Conservation (phyloP, 2,329 filamentous ascomycete species). For the Trichoderma atroviride region DNA sequence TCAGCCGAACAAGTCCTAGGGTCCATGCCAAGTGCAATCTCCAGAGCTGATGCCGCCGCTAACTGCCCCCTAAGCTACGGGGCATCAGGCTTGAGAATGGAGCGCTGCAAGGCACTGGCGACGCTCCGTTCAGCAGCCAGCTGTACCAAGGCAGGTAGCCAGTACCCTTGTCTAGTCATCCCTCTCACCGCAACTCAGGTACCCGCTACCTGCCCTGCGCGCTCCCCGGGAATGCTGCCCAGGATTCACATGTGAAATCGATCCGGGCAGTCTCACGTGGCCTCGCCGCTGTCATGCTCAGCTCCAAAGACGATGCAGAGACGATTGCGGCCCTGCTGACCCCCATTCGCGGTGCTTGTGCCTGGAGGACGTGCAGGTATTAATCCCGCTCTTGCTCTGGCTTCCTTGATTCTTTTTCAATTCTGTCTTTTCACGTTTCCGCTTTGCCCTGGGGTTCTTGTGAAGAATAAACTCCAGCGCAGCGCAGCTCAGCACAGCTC, state of each 20-base stretch:
- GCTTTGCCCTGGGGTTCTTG: background rate
- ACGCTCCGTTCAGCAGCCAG: background rate
- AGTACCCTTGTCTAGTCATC: background rate
- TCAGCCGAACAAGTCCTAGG: background rate
- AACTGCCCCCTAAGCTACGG: background rate
- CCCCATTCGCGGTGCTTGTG: background rate
- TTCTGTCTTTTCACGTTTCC: background rate
- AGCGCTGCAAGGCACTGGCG: constrained; percentile 10
- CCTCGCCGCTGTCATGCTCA: constrained; percentile 14
- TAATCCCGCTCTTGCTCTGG: background rate
- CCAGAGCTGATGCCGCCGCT: background rate
- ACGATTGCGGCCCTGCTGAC: constrained; percentile 21
- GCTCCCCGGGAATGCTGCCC: background rate
- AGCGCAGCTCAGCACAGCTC: background rate
- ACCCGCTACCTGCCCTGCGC: background rate
- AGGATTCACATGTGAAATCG: constrained; percentile 23
- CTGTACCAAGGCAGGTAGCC: no score
- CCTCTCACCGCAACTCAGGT: background rate
- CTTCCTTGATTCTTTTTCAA: background rate
- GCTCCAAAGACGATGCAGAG: background rate
- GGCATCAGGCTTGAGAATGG: background rate
- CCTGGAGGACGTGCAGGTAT: background rate
- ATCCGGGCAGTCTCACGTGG: constrained; percentile 22
- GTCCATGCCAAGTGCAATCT: background rate
- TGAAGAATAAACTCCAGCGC: background rate